Percentiles rank a stretch among this genome's conserved stretches.
Conservation (phyloP, 176 grass and related monocot species). For the Pontederia paniculata region DNA sequence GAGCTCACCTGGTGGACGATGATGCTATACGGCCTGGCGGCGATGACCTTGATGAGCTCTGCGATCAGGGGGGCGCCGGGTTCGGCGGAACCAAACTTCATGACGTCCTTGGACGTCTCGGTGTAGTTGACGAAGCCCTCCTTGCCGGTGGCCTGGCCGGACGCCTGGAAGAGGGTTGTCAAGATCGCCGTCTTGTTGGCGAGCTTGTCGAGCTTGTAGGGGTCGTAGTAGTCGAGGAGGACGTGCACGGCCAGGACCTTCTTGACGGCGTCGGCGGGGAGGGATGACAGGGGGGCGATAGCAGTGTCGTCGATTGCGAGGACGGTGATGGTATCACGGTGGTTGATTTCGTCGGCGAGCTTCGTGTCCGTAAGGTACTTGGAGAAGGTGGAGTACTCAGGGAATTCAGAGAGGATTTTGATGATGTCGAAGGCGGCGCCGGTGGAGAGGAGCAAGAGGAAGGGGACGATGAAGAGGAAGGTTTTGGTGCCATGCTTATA, state of each 20-base stretch:
- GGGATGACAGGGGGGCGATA: neutral
- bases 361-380: neutral
- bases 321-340: neutral
- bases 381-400: neutral
- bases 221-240: neutral
- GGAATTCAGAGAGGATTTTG: neutral
- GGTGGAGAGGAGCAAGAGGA: neutral
- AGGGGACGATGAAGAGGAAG: neutral
- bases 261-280: neutral
- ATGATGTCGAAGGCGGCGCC: neutral
- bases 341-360: neutral
- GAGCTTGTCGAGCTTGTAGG: neutral
- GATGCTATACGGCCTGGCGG: constrained; percentile 52
- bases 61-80: constrained; percentile 30
- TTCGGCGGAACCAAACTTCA: constrained; percentile 29
- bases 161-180: neutral
- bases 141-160: neutral
- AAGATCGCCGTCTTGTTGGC: neutral
- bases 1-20: constrained; percentile 52
- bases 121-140: neutral
- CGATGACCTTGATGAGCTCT: constrained; percentile 34
- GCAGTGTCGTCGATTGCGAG: neutral
- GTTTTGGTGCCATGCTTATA: neutral
- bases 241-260: neutral
- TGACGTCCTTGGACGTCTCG: neutral